Evolutionary conservation across 306 rosid genomes (phyloP).

Genomic region (barrel medic (Medicago truncatula)): DNA sequence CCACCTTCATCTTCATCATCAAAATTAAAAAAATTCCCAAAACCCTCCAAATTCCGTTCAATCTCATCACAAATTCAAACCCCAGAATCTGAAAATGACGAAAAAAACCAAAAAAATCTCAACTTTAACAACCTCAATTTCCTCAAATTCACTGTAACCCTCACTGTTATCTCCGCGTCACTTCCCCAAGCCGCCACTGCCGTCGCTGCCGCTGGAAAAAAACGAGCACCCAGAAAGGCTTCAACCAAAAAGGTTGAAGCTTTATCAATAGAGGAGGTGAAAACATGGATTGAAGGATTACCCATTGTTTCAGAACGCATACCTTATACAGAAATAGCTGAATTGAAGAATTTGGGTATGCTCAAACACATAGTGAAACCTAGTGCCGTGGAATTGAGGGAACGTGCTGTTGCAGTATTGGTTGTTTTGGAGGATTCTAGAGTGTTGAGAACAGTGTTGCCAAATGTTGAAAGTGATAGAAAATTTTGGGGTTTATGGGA

Average conservation of each 20-base stretch:
- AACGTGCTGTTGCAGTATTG: conserved; percentile 57
- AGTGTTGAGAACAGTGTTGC: conserved; percentile 76
- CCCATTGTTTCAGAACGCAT: conserved; percentile 77
- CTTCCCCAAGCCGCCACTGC: conserved; percentile 56
- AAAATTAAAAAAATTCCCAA: conserved; percentile 36
- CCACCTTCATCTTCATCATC: conserved; percentile 33
- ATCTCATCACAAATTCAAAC: conserved; percentile 55
- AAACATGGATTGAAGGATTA: conserved; percentile 73
- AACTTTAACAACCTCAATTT: conserved; percentile 49
- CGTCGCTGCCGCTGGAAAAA: conserved; percentile 49
- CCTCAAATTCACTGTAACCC: conserved; percentile 71
- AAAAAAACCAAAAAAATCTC: conserved; percentile 34
- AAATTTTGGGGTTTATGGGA: conserved; percentile 83
- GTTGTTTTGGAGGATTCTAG: conserved; percentile 83
- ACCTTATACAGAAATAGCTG: conserved; percentile 72
- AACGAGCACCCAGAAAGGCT: conserved; percentile 58
- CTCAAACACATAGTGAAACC: conserved; percentile 82
- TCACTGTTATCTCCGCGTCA: conserved; percentile 74
- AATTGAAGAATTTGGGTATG: conserved; percentile 61
- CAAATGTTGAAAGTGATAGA: conserved; percentile 60
- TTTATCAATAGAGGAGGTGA: conserved; percentile 72
- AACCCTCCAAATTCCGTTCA: conserved; percentile 37
- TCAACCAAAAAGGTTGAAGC: conserved; percentile 64
- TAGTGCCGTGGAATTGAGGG: conserved; percentile 49
- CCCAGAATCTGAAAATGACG: conserved; percentile 38